Conservation (phyloP, 495 filamentous ascomycete genomes). For the Neurospora sp. region DNA sequence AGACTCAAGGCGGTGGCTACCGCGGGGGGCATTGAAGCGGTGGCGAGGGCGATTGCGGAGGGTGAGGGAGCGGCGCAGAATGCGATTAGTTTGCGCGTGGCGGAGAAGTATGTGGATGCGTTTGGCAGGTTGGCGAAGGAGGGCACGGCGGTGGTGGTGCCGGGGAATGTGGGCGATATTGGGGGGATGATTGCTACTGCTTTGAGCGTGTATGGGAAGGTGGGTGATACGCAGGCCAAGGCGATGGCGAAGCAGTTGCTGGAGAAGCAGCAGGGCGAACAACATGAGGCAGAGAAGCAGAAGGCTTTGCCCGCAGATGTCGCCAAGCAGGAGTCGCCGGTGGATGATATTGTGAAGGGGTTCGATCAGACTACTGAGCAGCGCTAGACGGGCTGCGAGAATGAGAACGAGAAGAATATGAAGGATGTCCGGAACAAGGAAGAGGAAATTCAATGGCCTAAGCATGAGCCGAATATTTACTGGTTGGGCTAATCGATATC, state of each 20-base stretch:
- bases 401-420: not conserved
- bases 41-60: slow-evolving; percentile 59
- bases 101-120: slow-evolving; percentile 96
- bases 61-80: slow-evolving; percentile 66
- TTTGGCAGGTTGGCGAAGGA: slow-evolving; percentile 87
- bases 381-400: not conserved
- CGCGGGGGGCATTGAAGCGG: slow-evolving; percentile 76
- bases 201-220: slow-evolving; percentile 91
- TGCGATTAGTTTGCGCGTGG: slow-evolving; percentile 76
- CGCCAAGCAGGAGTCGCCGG: not conserved
- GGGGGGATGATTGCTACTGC: slow-evolving; percentile 95
- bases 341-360: not conserved
- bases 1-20: slow-evolving; percentile 76
- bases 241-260: slow-evolving; percentile 45
- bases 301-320: not conserved
- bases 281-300: slow-evolving; percentile 10
- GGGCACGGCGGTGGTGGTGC: slow-evolving; percentile 87
- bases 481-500: not conserved
- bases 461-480: not conserved
- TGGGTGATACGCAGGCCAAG: slow-evolving; percentile 73
- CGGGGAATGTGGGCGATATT: slow-evolving; percentile 95
- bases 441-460: not conserved
- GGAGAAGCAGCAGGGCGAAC: slow-evolving; percentile 15
- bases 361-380: not conserved
- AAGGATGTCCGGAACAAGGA: not conserved